Evolutionary conservation across 2,329 filamentous ascomycete species (phyloP).

Genomic region (Verticillium nonalfalfae): DNA sequence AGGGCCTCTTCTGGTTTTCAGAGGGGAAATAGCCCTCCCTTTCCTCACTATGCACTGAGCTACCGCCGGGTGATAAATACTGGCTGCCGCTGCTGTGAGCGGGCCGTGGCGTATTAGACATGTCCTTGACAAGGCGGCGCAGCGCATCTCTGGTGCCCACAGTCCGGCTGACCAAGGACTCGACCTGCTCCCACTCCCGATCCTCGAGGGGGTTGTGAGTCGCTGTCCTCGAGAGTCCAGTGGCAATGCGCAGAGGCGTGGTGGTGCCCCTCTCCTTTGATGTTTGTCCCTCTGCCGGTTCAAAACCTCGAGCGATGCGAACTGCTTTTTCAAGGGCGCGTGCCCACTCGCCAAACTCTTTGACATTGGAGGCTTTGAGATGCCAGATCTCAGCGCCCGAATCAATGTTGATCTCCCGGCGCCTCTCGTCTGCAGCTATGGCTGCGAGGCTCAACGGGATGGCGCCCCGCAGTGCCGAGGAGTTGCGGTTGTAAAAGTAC

Average conservation of each 20-base stretch:
- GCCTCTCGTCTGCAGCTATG: constrained; percentile 81
- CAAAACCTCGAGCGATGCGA: constrained; percentile 51
- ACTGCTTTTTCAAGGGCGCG: constrained; percentile 78
- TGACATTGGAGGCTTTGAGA: constrained; percentile 71
- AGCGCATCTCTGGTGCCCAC: constrained; percentile 86
- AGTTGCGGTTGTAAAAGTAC: constrained; percentile 93
- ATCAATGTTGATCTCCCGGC: constrained; percentile 90
- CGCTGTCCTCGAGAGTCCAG: constrained; percentile 17
- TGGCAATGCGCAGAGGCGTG: constrained; percentile 19
- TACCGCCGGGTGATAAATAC: constrained; percentile 26
- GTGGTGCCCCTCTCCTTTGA: constrained; percentile 11
- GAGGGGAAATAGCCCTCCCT: constrained; percentile 48
- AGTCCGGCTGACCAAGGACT: constrained; percentile 77
- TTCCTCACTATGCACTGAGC: constrained; percentile 29
- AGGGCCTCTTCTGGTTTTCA: constrained; percentile 58
- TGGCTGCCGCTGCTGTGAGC: constrained; percentile 22
- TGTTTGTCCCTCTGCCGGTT: constrained; percentile 24
- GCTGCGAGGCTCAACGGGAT: constrained; percentile 89
- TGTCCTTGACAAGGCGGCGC: constrained; percentile 78
- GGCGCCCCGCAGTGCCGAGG: constrained; percentile 83
- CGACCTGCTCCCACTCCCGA: constrained; percentile 80
- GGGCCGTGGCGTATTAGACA: constrained; percentile 55
- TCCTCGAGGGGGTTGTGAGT: constrained; percentile 53
- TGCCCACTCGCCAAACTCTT: constrained; percentile 86
- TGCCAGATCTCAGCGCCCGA: constrained; percentile 98